Conservation (phyloP, 305 asterid genomes). For the Solanum hybrid region DNA sequence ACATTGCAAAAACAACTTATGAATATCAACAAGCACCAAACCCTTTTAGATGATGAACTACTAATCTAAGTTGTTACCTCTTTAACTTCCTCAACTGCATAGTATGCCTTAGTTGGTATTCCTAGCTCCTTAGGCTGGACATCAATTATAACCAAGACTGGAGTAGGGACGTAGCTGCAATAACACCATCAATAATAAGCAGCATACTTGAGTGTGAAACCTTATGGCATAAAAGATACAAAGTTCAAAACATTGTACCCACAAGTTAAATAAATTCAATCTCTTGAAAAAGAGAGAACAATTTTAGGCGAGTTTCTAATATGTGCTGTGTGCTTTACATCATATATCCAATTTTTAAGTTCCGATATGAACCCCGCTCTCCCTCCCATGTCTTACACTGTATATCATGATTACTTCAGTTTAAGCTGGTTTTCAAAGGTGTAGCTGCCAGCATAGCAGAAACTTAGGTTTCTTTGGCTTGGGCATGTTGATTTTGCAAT, state of each 20-base stretch:
- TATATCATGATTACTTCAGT: neutral
- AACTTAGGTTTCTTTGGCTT: neutral
- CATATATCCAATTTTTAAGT: neutral
- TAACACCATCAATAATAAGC: neutral
- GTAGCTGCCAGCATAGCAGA: neutral
- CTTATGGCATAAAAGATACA: neutral
- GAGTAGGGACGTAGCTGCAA: conserved; percentile 83
- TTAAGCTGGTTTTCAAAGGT: neutral
- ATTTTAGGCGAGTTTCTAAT: neutral
- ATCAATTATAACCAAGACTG: conserved; percentile 83
- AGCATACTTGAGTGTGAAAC: neutral
- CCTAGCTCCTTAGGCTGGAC: conserved; percentile 91
- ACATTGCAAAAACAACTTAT: neutral
- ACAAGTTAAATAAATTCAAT: neutral
- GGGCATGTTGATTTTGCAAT: neutral
- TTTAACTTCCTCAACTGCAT: conserved; percentile 95
- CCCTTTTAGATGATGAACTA: neutral
- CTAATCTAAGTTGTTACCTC: conserved; percentile 35
- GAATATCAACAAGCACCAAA: neutral
- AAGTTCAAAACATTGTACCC: neutral
- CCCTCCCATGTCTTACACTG: neutral
- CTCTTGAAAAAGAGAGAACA: neutral
- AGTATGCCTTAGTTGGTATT: conserved; percentile 91
- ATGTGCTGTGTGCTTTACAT: neutral
- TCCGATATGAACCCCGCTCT: neutral